Base-by-base conservation (phyloP, 176 grass and related monocot species). In the Oryza meridionalis region DNA sequence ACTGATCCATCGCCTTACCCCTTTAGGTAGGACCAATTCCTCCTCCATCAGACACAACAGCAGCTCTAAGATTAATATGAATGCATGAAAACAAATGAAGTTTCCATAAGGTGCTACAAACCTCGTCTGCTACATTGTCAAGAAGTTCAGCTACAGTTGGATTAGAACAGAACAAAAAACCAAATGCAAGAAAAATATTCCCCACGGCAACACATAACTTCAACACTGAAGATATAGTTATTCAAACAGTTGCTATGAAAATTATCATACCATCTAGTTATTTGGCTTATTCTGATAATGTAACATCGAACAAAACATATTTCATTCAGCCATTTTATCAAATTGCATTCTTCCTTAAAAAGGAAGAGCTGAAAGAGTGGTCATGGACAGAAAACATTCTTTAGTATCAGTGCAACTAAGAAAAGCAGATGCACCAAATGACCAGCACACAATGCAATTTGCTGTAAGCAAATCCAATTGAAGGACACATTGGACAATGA, bases 121-220 rank as follows among this genome's bases (percentile, higher is more conserved):
- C 95, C 95, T 97, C 95, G 86, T 97, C 95, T 38, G 92, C 95
- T 1, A 90, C 92, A 92, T 97, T 97, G 81, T 97, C 95, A 78
- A 97, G 92, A 88, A 97, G 92, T 83, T 92, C 92, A 29, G 95
- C 90, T 80, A 92, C 86, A 81, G 95, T 92, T 97, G 90, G 70
- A 92, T 62, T 68, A 31, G 38, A 76, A 86, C 73, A 76, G 9
- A 84, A 86, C 3, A 73, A 85, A 58, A 64, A 70, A 80, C 14
- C 21, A 25, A 44, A 43, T 84, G 4, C 75, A 50, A 71, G n/a
- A 16, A 53, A 88, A 76, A 68, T 55, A 68, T 26, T 65, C 53
- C 40, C 51, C 85, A 76, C 32, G 51, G 5, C 2, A 16, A 26
- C 3, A 35, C 3, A 35, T 76, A 76, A 47, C 64, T 49, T 62